phyloP scores from a whole-genome alignment of 305 asterid species.

The Fraxinus dipetala region DNA sequence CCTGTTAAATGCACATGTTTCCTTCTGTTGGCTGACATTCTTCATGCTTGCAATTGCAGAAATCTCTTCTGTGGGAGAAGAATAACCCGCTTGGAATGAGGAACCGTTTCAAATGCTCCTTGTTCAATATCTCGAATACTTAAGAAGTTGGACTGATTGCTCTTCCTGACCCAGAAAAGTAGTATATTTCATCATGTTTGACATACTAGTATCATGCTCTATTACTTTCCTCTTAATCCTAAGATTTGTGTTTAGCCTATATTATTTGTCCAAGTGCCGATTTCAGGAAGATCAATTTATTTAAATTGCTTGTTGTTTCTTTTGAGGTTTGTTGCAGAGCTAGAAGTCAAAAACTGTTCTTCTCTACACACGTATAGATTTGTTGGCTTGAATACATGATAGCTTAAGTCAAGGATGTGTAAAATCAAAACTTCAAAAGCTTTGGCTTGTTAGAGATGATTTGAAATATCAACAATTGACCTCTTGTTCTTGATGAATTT shows the following conservation, averaged over 20 bases:
- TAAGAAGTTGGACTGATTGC: neutral
- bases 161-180: neutral
- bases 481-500: too few species aligned
- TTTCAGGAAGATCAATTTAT: constrained; percentile 6
- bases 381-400: neutral
- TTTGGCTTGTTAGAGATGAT: neutral
- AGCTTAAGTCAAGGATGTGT: neutral
- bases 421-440: neutral
- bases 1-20: neutral
- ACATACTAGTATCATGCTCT: constrained; percentile 8
- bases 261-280: neutral
- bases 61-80: constrained; percentile 56
- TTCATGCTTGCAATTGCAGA: constrained; percentile 36
- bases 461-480: neutral
- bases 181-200: neutral
- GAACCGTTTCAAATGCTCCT: neutral
- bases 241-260: neutral
- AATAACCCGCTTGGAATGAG: constrained; percentile 42
- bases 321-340: constrained; percentile 1
- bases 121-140: neutral
- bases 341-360: neutral
- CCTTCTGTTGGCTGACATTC: neutral
- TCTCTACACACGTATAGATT: neutral
- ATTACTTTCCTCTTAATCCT: neutral
- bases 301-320: neutral